phyloP scores from a whole-genome alignment of 2,329 filamentous ascomycete genomes.

The Zopfia rhizophila region DNA sequence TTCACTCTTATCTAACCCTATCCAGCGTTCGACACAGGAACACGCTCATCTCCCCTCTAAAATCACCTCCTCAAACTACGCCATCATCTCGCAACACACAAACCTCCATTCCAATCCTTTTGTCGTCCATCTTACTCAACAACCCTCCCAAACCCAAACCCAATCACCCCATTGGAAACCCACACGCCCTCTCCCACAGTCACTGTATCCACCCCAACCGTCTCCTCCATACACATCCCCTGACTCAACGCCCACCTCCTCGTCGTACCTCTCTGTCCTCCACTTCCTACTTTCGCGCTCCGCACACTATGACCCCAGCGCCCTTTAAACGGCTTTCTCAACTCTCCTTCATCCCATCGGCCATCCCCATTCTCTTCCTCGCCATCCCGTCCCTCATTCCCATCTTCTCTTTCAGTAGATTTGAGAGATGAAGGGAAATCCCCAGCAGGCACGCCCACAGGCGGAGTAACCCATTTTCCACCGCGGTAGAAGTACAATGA shows the following conservation, averaged over 20 bases:
- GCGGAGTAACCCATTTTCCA: conserved; percentile 82
- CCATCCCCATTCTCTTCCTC: conserved; percentile 6
- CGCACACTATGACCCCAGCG: conserved; percentile 51
- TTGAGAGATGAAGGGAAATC: conserved; percentile 28
- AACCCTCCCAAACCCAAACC: conserved; percentile 65
- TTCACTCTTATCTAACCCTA: background rate
- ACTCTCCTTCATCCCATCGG: conserved; percentile 45
- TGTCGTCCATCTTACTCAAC: too few relatives aligned
- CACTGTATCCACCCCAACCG: conserved; percentile 69
- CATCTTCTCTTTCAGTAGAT: conserved; percentile 22
- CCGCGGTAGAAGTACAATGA: conserved; percentile 83
- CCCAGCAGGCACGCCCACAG: conserved; percentile 51
- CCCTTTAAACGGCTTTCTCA: conserved; percentile 47
- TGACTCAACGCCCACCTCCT: conserved; percentile 82
- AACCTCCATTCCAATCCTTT: background rate
- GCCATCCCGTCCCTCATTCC: conserved; percentile 1
- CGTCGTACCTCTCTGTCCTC: conserved; percentile 85
- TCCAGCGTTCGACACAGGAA: background rate
- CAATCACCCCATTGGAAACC: conserved; percentile 88
- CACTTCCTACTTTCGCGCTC: conserved; percentile 66
- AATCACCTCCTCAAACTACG: background rate
- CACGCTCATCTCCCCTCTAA: background rate
- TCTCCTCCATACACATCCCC: conserved; percentile 73
- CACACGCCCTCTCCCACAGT: conserved; percentile 81
- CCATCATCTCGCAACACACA: too few relatives aligned